phyloP scores from a whole-genome alignment of 805 yeast species.

The Candida ficus region DNA sequence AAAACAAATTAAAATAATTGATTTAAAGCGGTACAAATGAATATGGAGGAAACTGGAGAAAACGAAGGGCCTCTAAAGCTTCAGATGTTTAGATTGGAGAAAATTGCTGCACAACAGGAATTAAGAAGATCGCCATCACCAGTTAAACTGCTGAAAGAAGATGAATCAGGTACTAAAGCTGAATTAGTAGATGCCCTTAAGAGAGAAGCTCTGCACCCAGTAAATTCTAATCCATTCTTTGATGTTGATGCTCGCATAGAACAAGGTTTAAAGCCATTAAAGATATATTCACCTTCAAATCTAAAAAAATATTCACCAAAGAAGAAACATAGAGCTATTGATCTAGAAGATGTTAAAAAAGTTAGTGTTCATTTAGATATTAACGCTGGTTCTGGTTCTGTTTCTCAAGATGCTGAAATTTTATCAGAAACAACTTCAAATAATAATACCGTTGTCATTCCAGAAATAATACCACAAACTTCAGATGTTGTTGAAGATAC shows the following conservation, averaged over 20 bases:
- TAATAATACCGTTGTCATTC: neutral
- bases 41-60: neutral
- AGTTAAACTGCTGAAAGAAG: neutral
- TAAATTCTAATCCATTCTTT: constrained; percentile 16
- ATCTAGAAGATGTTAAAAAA: neutral
- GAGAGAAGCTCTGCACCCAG: constrained; percentile 6
- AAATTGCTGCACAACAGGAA: neutral
- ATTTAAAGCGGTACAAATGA: neutral
- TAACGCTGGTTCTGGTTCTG: too few species aligned
- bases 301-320: constrained; percentile 17
- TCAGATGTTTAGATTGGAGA: neutral
- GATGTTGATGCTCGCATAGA: constrained; percentile 8
- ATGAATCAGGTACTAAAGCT: neutral
- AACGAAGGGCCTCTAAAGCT: neutral
- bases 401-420: too few species aligned
- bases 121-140: neutral
- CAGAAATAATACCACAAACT: neutral
- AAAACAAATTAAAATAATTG: neutral
- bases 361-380: too few species aligned
- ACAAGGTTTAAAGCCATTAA: constrained; percentile 6
- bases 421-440: neutral
- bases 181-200: constrained; percentile 1
- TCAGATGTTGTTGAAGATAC: constrained; percentile 10
- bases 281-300: neutral
- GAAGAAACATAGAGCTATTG: constrained; percentile 3